Base-by-base conservation (phyloP, 768 basidiomycete genomes). In the Boletus subcaerulescens region DNA sequence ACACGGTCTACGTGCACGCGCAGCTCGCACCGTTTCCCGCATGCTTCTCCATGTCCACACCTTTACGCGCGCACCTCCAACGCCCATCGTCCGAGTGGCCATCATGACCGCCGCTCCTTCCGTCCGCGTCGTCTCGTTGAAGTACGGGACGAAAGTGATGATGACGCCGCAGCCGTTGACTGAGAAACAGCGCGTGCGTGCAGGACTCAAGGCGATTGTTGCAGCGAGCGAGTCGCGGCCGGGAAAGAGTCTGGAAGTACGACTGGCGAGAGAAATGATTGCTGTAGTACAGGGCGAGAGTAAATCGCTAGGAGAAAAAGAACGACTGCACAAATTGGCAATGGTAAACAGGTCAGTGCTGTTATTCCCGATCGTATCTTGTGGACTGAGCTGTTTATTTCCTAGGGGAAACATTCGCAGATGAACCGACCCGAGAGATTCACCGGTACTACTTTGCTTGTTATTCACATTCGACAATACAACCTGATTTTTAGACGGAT, bases 221-320 rank as follows among this genome's bases (percentile, higher is more conserved):
- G 73, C 84, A 6, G 84, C 82, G 13, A 80, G 82, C 56, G 77
- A 86, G 55, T 74, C 71, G 52, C 77, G 79, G 40, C 67, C 78
- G 0, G 88, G 86, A 22, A 78, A 78, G 61, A 80, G 74, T 0
- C 57, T 87, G 8, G 83, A 85, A 59, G 83, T 88, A 63, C 75
- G 93, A 55, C 69, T 96, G 56, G 93, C 93, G 31, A 77, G 83
- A 65, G 92, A 96, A 73, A 73, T 94, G 32, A 76, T 97, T 42
- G 78, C 76, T 0, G 80, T 91, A 18, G 60, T 91, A n/a, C 75
- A 87, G 61, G 83, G 84, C 17, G 78, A 80, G 5, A 82, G 82
- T 42, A 72, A 74, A 36, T 86, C 82, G 32, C 66, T 91, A 54
- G 77, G 76, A 47, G 79, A 79, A 69, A 87, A 91, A 70, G 73